Evolutionary conservation across 1,284 basidiomycete genomes (phyloP).

Genomic region (Pyrrhoderma lamaoense): DNA sequence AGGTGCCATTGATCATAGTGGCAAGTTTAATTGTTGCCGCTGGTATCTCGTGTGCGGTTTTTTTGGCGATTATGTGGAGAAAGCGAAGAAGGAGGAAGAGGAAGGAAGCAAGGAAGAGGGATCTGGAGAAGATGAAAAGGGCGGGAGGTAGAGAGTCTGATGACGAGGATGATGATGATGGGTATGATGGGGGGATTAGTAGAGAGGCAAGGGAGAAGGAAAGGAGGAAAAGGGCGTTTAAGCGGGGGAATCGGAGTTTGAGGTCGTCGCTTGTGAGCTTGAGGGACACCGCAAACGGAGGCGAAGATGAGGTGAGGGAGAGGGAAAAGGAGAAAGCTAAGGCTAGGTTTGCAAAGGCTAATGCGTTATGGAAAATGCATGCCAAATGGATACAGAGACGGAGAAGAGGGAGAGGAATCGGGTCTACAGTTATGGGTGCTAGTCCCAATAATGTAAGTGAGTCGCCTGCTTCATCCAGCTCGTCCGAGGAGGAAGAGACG

Average conservation of each 20-base stretch:
- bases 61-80: slow-evolving; percentile 53
- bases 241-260: slow-evolving; percentile 32
- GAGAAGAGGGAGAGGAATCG: slow-evolving; percentile 29
- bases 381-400: slow-evolving; percentile 48
- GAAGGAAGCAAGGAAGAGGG: slow-evolving; percentile 30
- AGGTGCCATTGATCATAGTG: slow-evolving; percentile 43
- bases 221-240: slow-evolving; percentile 20
- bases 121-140: slow-evolving; percentile 29
- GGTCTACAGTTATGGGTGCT: too few relatives aligned
- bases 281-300: slow-evolving; percentile 29
- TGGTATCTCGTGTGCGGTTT: slow-evolving; percentile 47
- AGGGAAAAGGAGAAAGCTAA: slow-evolving; percentile 30
- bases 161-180: slow-evolving; percentile 28
- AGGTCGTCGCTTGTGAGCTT: slow-evolving; percentile 29
- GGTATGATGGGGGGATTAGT: slow-evolving; percentile 45
- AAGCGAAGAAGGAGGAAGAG: slow-evolving; percentile 24
- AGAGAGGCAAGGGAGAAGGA: slow-evolving; percentile 21
- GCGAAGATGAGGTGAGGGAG: slow-evolving; percentile 24
- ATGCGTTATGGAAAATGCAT: slow-evolving; percentile 56
- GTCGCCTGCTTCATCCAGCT: too few relatives aligned
- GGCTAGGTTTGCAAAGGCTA: slow-evolving; percentile 53
- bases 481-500: too few relatives aligned
- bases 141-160: slow-evolving; percentile 21
- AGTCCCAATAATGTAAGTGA: too few relatives aligned
- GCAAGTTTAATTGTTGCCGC: slow-evolving; percentile 55